Base-by-base conservation (phyloP, 495 filamentous ascomycete species). In the Penicillium manginii region DNA sequence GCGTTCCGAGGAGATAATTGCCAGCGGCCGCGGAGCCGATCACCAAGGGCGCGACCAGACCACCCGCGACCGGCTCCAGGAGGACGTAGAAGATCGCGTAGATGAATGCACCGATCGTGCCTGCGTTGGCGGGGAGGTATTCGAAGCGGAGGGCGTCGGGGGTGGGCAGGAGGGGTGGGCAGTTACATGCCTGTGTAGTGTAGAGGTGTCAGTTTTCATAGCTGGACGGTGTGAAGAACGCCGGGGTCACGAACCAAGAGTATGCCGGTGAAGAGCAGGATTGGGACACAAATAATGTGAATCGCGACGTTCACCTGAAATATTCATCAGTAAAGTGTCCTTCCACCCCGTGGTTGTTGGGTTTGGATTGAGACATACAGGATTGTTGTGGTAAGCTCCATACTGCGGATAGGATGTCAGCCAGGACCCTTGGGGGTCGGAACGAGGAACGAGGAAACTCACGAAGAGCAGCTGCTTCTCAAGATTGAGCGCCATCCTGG, bases 351-450 rank as follows among this genome's bases (percentile, higher is more conserved):
- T n/a, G 18, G 12, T 7, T n/a, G 35, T 42, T 40, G 33, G 18
- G 26, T 42, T 22, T 33, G 19, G 4, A 35, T 54, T 68, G 40
- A n/a, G n/a, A 19, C 40, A 46, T 79, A 96, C 90, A 9, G 85
- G 78, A 75, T 97, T 88, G 71, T 90, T 88, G 72, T 98, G 94
- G 72, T 98, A 97, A 29, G 91, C 84, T 65, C 94, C 93, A 82
- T 98, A 98, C 94, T 97, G 59, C 52, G 46, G 32, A 54, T 47
- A 4, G 26, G 35, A 43, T 17, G 65, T 74, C 57, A 72, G 72
- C 47, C 51, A 14, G 50, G 57, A 18, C 52, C 15, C 19, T 23
- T 47, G 12, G 26, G 7, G 18, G 10, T 43, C 11, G 32, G 17
- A 46, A 3, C 17, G 35, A 14, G 39, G 12, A 9, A 2, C 19